Evolutionary conservation across 108 stramenopile species (phyloP).

Genomic region (Conticribra weissflogii): DNA sequence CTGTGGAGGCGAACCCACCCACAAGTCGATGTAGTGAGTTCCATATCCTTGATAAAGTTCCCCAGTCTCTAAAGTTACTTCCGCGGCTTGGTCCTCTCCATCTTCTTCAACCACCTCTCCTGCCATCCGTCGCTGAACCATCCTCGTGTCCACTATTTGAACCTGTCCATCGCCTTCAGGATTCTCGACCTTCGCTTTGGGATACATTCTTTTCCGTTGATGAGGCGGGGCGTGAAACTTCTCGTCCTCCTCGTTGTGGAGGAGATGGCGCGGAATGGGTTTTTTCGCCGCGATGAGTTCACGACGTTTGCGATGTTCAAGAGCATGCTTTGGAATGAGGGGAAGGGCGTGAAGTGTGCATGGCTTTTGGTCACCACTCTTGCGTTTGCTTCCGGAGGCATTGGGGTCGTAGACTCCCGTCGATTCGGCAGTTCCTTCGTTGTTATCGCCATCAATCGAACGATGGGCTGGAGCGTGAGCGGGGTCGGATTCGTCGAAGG

Average conservation of each 20-base stretch:
- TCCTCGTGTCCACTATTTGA: conserved; percentile 2
- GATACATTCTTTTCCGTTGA: conserved; percentile 36
- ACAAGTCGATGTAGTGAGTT: conserved; percentile 88
- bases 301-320: conserved; percentile 38
- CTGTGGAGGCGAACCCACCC: conserved; percentile 74
- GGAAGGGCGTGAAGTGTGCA: conserved; percentile 36
- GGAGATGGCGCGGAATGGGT: conserved; percentile 33
- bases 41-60: conserved; percentile 75
- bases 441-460: neutral
- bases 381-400: neutral
- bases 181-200: neutral
- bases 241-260: conserved; percentile 19
- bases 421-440: too few species aligned
- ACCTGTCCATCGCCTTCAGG: neutral
- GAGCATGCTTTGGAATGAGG: conserved; percentile 35
- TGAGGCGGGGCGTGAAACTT: conserved; percentile 24
- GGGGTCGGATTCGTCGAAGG: neutral
- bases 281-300: conserved; percentile 20
- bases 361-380: neutral
- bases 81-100: conserved; percentile 1
- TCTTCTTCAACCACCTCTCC: neutral
- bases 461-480: neutral
- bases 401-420: conserved; percentile 4
- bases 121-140: neutral
- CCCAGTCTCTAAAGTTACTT: neutral